Percentiles rank a stretch among this genome's conserved stretches.
Evolutionary conservation across 2,329 filamentous ascomycete species (phyloP).

Genomic region (Aspergillus sp.): DNA sequence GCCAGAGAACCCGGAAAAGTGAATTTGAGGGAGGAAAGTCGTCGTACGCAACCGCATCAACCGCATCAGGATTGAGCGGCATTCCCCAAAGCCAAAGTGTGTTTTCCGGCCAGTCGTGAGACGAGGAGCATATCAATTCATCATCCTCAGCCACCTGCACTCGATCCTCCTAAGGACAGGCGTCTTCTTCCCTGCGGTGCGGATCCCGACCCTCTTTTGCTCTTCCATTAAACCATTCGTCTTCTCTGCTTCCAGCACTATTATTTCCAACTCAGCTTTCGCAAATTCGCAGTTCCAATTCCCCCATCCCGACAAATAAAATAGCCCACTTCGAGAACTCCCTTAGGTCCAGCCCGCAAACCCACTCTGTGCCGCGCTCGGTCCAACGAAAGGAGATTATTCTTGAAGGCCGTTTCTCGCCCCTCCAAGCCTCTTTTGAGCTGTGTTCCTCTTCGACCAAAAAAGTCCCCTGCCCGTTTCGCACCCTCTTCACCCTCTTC

Average conservation of each 20-base stretch:
- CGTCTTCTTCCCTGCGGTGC: neutral
- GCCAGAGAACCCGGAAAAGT: neutral
- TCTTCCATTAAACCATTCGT: constrained; percentile 2
- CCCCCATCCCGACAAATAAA: constrained; percentile 1
- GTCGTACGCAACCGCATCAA: constrained; percentile 3
- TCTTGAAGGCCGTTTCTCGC: constrained; percentile 4
- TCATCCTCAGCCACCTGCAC: constrained; percentile 9
- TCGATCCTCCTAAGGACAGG: neutral
- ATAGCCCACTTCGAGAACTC: neutral
- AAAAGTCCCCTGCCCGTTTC: neutral
- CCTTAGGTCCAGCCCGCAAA: neutral
- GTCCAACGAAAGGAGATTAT: constrained; percentile 9
- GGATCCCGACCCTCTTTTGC: constrained; percentile 13
- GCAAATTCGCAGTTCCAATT: neutral
- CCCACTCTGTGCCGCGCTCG: constrained; percentile 11
- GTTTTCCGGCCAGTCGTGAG: neutral
- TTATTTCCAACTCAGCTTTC: neutral
- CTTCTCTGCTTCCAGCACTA: neutral
- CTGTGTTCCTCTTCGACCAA: neutral
- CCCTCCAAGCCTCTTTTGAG: neutral
- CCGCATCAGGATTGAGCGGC: neutral
- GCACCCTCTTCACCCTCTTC: neutral
- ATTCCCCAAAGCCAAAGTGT: neutral
- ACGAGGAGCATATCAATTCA: constrained; percentile 11
- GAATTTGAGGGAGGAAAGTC: neutral